Base-by-base conservation (phyloP, 2,329 filamentous ascomycete species). In the Alternaria brassicicola region DNA sequence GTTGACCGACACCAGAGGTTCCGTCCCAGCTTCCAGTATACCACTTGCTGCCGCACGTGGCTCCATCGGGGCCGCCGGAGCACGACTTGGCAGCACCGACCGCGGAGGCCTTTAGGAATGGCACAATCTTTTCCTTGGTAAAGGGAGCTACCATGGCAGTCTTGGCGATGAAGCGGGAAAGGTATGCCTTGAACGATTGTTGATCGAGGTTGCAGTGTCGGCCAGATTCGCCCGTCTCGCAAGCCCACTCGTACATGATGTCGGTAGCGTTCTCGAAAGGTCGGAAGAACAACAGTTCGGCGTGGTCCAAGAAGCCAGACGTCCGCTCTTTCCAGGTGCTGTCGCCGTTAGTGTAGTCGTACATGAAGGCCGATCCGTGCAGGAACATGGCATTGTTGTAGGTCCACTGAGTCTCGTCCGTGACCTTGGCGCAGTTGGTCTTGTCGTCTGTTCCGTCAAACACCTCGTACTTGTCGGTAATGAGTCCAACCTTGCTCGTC, bases 131-230 rank as follows among this genome's bases (percentile, higher is more conserved):
- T 25, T 73, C 66, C 39, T 70, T 71, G 30, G 80, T 79, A 52
- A 76, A 78, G 3, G 81, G 81, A 13, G 78, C 79, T 48, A 82
- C 59, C 26, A 79, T 63, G 4, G 79, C 76, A 6, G 79, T 76
- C 60, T 82, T 81, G 15, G 76, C 74, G 55, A 83, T 72, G 86
- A 88, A 93, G 42, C 90, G 87, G 25, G 86, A 78, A 25, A 92
- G 80, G 74, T 91, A 92, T 10, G 88, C 89, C 78, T 93, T 93
- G 85, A 92, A 93, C 46, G 84, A 87, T 68, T 84, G 84, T 78
- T 92, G 89, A 74, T 93, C 89, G 62, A 82, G 82, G 78, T 91
- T 85, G 81, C 90, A 93, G 54, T 79, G 77, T 56, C 76, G 76
- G 36, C 68, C 69, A 15, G 67, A 69, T 43, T 67, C 62, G 19